Conservation (phyloP, 768 basidiomycete genomes). For the Kwoniella sp. region DNA sequence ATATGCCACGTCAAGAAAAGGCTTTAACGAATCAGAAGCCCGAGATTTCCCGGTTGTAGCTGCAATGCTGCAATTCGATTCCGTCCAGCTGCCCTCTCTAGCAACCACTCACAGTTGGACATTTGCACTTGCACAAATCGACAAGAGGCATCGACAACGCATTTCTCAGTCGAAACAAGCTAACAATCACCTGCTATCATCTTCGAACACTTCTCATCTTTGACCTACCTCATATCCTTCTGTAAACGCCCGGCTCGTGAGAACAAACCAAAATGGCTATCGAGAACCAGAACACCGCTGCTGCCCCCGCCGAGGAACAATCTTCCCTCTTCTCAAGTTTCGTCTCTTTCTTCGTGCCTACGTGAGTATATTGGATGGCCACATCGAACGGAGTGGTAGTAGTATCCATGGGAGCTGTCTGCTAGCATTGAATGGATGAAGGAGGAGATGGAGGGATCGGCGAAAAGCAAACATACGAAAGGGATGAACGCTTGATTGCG, state of each 20-base stretch:
- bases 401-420: too few relatives aligned
- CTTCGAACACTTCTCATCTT: neutral
- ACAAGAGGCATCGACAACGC: neutral
- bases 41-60: conserved; percentile 16
- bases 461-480: neutral
- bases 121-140: neutral
- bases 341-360: conserved; percentile 43
- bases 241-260: neutral
- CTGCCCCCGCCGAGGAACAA: conserved; percentile 11
- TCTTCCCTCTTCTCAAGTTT: conserved; percentile 38
- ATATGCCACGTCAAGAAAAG: conserved; percentile 1
- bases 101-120: neutral
- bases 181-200: too few relatives aligned
- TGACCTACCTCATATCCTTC: neutral
- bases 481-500: too few relatives aligned
- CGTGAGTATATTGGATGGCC: conserved; percentile 36
- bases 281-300: conserved; percentile 19
- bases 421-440: neutral
- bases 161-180: too few relatives aligned
- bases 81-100: neutral
- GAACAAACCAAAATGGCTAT: conserved; percentile 24
- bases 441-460: neutral
- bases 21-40: conserved; percentile 14
- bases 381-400: neutral
- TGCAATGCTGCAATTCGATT: neutral